Conservation (phyloP, 331 rosid species). For the Cucumis variabilis region DNA sequence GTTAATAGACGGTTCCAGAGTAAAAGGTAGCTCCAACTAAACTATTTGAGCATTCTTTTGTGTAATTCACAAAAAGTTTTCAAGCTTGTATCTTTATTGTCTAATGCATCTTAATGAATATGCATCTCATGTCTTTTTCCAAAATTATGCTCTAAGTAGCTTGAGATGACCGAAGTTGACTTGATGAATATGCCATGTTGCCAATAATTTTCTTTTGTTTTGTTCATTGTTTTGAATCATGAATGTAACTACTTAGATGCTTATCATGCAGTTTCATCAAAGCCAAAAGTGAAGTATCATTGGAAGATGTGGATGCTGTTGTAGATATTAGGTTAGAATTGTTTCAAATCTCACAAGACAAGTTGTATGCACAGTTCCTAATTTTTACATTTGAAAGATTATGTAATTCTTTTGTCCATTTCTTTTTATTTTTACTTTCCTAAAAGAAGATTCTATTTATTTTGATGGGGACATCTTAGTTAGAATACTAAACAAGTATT, state of each 20-base stretch:
- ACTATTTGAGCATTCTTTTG: too few species aligned
- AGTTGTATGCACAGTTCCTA: constrained; percentile 92
- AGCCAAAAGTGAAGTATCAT: constrained; percentile 91
- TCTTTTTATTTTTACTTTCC: constrained; percentile 18
- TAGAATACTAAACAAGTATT: constrained; percentile 79
- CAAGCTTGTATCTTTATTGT: too few species aligned
- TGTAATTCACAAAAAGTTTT: too few species aligned
- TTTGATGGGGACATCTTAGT: constrained; percentile 92
- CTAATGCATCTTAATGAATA: too few species aligned
- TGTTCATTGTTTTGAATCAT: not conserved
- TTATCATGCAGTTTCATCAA: constrained; percentile 72
- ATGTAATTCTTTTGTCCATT: constrained; percentile 33
- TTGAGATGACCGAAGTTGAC: too few species aligned
- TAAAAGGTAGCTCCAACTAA: too few species aligned
- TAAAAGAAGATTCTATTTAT: constrained; percentile 47
- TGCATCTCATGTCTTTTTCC: too few species aligned
- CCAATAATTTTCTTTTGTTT: not conserved
- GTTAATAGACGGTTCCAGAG: too few species aligned
- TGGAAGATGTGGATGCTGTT: constrained; percentile 78
- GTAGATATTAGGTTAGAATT: constrained; percentile 74
- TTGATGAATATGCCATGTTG: too few species aligned
- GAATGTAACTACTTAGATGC: constrained; percentile 21
- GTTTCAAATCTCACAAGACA: constrained; percentile 68
- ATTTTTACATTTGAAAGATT: constrained; percentile 37
- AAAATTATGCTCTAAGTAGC: too few species aligned